Base-by-base conservation (phyloP, 495 filamentous ascomycete species). In the Penicillium argentinense region DNA sequence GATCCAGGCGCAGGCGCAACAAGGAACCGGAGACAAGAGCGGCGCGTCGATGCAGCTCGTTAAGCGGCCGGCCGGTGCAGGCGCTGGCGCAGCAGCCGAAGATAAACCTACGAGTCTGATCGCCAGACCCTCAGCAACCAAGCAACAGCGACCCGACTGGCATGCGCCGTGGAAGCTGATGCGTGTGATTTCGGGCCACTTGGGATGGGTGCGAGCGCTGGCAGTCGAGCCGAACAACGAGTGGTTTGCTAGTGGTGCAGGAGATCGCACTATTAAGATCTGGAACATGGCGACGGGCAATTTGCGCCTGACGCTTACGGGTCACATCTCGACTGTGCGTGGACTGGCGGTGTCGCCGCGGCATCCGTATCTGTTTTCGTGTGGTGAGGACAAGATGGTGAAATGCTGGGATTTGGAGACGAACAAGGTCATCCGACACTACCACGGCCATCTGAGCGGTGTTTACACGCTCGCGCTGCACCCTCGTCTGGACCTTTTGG, bases 351-450 rank as follows among this genome's bases (percentile, higher is more conserved):
- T 99, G 5, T 96, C 90, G 3, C 88, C 91, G 12, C 76, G 95
- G 39, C 95, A 99, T 66, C 95, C 95, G 2, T 99, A 99, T 63
- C 79, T 99, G 25, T 99, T 97, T 68, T 95, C 89, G 11, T 97
- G 95, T 56, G 95, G 88, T 40, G 95, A 99, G 67, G 95, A 99
- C 66, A 99, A 99, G 78, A 97, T 96, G 90, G 95, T 99, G 26
- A 97, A 97, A 69, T 97, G 95, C 73, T 99, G 95, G 95, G 95
- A 99, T 73, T 68, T 99, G 55, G 95, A 99, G 63, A 93, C 89
- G 6, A 99, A 99, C 67, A 96, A 95, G 68, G 95, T 99, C 43
- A 99, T 99, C 57, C 80, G 93, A 24, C 92, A 99, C 67, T 97
- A 97, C 68, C 95, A 99, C 70, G 95, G 95, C 13, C 95, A 99